Conservation (phyloP, 805 yeast species). For the Nematodospora valgi region DNA sequence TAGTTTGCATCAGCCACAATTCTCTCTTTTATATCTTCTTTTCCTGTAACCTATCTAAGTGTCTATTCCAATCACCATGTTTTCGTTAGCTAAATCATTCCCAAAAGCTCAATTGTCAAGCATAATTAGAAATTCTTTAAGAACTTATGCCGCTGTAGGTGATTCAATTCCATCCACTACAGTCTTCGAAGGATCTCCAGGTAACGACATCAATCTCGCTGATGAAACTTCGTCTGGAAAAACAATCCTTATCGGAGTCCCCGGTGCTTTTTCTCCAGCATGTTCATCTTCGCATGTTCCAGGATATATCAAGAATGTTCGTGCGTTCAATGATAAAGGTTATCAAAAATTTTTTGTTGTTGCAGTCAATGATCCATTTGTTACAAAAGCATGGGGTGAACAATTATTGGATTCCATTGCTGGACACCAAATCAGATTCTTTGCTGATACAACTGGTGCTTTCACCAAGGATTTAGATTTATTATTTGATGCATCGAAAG, state of each 20-base stretch:
- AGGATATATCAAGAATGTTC: conserved; percentile 55
- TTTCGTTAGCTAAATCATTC: conserved; percentile 5
- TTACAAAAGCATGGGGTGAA: conserved; percentile 75
- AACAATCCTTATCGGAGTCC: conserved; percentile 38
- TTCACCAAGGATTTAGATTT: conserved; percentile 65
- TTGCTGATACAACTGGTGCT: conserved; percentile 79
- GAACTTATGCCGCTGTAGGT: conserved; percentile 39
- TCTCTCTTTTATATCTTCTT: not conserved
- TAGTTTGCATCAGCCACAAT: no score
- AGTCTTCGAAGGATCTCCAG: conserved; percentile 64
- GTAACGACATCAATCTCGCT: conserved; percentile 55
- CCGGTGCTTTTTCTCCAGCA: conserved; percentile 77
- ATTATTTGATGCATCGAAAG: conserved; percentile 67
- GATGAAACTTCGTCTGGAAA: conserved; percentile 36
- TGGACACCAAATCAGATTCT: conserved; percentile 45
- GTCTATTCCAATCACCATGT: conserved; percentile 6
- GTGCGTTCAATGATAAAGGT: conserved; percentile 64
- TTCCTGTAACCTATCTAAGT: not conserved
- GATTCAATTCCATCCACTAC: conserved; percentile 56
- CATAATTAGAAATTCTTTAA: conserved; percentile 5
- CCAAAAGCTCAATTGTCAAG: conserved; percentile 3
- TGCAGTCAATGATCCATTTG: conserved; percentile 86
- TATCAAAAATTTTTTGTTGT: conserved; percentile 58
- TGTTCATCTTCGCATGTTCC: conserved; percentile 74
- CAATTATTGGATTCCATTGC: conserved; percentile 19